A percentile compares a stretch with the other conserved stretches of the same genome.
Evolutionary conservation across 2,329 filamentous ascomycete species (phyloP).

Genomic region (Sporothrix pseudoabietina): DNA sequence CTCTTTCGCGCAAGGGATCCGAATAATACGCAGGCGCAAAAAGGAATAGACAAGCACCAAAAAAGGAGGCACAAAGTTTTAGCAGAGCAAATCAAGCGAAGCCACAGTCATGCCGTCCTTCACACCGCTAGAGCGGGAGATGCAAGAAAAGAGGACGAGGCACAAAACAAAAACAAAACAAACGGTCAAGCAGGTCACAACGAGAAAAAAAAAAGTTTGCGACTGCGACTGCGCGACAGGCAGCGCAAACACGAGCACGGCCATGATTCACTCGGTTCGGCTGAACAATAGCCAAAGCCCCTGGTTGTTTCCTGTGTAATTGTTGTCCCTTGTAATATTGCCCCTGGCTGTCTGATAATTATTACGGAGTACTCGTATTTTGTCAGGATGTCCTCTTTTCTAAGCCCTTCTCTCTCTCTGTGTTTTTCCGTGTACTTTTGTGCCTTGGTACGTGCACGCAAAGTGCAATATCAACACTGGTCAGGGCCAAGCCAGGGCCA

Average conservation of each 20-base stretch:
- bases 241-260: not conserved
- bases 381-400: not conserved
- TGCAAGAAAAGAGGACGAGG: not conserved
- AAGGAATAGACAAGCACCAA: too few species aligned
- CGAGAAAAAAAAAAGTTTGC: not conserved
- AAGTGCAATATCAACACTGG: not conserved
- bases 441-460: slow-evolving; percentile 23
- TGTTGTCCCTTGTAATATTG: not conserved
- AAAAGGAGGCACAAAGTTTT: slow-evolving; percentile 2
- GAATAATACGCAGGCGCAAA: not conserved
- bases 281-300: slow-evolving; percentile 21
- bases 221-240: not conserved
- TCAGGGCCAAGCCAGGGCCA: not conserved
- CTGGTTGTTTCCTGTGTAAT: not conserved
- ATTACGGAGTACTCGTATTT: not conserved
- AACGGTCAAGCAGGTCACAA: not conserved
- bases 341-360: not conserved
- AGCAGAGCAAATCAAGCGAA: not conserved
- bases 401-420: not conserved
- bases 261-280: slow-evolving; percentile 10
- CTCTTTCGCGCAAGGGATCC: not conserved
- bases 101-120: not conserved
- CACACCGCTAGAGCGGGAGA: slow-evolving; percentile 7
- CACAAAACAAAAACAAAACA: slow-evolving; percentile 2
- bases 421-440: slow-evolving; percentile 9